These are phyloP conservation scores for Scalesia atractyloides DNA, from an alignment of 129 eudicot species.

Conservation along the genomic window DNA sequence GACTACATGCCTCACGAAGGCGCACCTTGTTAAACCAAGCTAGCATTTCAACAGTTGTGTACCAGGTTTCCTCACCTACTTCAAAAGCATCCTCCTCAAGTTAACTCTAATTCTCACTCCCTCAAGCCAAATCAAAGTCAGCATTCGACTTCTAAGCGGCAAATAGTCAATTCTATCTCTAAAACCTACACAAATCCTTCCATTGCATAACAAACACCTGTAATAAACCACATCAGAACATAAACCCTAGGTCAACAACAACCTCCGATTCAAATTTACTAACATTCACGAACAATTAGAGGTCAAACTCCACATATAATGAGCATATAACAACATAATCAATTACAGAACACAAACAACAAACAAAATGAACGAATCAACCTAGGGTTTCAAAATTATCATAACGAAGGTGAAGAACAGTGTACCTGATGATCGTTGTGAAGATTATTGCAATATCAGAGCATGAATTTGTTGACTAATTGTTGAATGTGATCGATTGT, in stretches of 20 bases:
- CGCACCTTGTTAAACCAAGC: background rate
- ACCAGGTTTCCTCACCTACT: background rate
- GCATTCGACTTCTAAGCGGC: conserved; percentile 7
- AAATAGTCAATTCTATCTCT: background rate
- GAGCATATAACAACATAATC: too few species aligned
- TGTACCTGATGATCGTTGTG: conserved; percentile 28
- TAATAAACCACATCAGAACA: conserved; percentile 9
- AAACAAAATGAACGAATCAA: background rate
- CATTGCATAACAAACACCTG: background rate
- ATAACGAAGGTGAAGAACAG: conserved; percentile 2
- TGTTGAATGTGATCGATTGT: conserved; percentile 15
- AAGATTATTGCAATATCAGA: conserved; percentile 14
- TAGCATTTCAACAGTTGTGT: background rate
- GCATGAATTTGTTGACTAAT: background rate
- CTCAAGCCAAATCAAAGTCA: background rate
- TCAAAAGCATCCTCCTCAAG: background rate
- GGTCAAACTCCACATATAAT: background rate
- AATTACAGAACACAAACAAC: background rate
- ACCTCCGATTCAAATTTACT: background rate
- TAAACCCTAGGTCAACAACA: conserved; percentile 3
- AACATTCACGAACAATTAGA: background rate
- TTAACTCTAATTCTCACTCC: background rate
- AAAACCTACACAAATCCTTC: background rate
- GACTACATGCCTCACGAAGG: too few species aligned
- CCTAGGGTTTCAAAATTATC: conserved; percentile 5